Evolutionary conservation across 1,284 basidiomycete species (phyloP).

Genomic region (Apiotrichum domesticum): DNA sequence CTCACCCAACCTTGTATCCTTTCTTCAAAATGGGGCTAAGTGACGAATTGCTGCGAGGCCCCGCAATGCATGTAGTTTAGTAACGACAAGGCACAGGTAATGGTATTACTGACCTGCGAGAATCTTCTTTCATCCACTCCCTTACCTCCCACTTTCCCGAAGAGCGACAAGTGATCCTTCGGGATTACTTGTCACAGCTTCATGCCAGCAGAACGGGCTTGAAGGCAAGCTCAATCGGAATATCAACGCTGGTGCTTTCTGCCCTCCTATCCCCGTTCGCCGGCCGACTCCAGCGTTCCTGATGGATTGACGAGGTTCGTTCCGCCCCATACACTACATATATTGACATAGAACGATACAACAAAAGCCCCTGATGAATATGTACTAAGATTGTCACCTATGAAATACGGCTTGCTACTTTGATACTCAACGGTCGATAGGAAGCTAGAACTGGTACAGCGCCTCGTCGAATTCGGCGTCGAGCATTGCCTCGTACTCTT

Average conservation of each 20-base stretch:
- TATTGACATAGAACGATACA: neutral
- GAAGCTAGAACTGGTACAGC: neutral
- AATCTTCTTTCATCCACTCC: neutral
- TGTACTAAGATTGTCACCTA: no score
- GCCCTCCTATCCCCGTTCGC: slow-evolving; percentile 18
- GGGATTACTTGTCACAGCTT: slow-evolving; percentile 1
- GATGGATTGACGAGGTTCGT: slow-evolving; percentile 25
- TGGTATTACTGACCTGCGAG: neutral
- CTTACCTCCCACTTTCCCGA: slow-evolving; percentile 1
- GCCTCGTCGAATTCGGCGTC: slow-evolving; percentile 22
- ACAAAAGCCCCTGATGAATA: neutral
- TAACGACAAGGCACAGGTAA: neutral
- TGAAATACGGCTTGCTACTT: no score
- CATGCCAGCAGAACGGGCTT: slow-evolving; percentile 3
- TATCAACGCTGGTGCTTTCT: slow-evolving; percentile 30
- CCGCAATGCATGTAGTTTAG: slow-evolving; percentile 9
- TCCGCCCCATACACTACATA: slow-evolving; percentile 29
- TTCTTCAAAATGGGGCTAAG: slow-evolving; percentile 26
- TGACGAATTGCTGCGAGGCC: neutral
- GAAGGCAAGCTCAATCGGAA: slow-evolving; percentile 16
- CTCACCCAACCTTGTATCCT: slow-evolving; percentile 26
- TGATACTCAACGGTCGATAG: no score
- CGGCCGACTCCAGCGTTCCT: slow-evolving; percentile 7
- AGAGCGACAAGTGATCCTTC: slow-evolving; percentile 1
- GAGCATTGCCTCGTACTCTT: slow-evolving; percentile 40